Conservation (phyloP, 148 eudicot species). For the Rhododendron ovatum region DNA sequence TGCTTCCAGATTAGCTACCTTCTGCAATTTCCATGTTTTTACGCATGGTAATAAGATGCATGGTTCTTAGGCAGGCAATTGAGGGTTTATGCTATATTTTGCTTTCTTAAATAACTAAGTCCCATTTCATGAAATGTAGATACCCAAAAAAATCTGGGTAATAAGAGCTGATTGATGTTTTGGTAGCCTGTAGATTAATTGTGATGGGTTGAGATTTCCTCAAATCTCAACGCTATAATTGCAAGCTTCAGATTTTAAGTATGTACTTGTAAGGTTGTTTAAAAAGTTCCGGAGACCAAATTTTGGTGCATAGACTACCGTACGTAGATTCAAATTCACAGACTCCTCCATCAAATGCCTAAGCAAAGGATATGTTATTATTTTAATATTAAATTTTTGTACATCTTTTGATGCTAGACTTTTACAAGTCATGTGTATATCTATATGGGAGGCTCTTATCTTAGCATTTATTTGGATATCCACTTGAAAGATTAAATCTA, state of each 20-base stretch:
- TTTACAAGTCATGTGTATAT: too few relatives aligned
- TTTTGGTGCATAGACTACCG: neutral
- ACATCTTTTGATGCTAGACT: too few relatives aligned
- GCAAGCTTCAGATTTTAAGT: neutral
- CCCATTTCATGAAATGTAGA: neutral
- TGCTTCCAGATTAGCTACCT: neutral
- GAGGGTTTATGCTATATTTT: neutral
- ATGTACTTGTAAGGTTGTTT: neutral
- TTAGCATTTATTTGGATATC: too few relatives aligned
- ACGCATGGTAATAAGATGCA: constrained; percentile 7
- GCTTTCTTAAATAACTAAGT: neutral
- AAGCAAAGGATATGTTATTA: neutral
- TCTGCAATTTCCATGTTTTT: neutral
- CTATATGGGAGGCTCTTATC: too few relatives aligned
- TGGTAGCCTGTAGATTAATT: neutral
- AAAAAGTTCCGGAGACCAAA: neutral
- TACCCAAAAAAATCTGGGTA: neutral
- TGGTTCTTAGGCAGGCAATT: neutral
- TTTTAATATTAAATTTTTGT: too few relatives aligned
- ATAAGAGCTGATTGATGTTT: neutral
- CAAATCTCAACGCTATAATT: neutral
- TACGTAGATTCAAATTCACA: neutral
- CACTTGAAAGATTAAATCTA: too few relatives aligned
- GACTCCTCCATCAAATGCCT: neutral
- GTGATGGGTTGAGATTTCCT: neutral